Evolutionary conservation across 2,329 filamentous ascomycete species (phyloP), one percentile per base, ranked within the genome.

Genomic region (Septoria linicola): DNA sequence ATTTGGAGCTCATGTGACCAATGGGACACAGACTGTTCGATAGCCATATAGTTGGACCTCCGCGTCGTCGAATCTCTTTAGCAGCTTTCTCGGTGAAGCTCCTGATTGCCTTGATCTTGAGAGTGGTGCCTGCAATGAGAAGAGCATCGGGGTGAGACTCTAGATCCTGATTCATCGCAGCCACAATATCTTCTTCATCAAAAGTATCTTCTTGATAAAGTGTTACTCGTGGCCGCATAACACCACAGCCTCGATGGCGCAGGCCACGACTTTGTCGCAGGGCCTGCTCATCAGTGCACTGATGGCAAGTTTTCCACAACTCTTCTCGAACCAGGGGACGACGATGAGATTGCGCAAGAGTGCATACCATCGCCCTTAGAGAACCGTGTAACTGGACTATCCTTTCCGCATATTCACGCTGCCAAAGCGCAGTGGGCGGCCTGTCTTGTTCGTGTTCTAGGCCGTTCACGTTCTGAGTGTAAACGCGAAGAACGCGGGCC

Each of bases 191-290:
- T 34, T 6, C 41, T 16, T 44, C 17, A 34, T 17, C 41, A 34
- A 44, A 44, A 16, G 41, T 34, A 16, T 44, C 27, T 35, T 44
- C 41, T 35, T 44, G 3, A 11, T 44, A 44, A 23, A 44, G 41
- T 11, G 41, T 44, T 4, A 44, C 34, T 20, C 41, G 41, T 44
- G 11, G 41, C 25, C 41, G 41, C 30, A 44, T 44, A 6, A 44
- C 17, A 44, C 41, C 41, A 23, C 14, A 32, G 30, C 41, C 13
- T 11, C 30, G 17, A 16, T 34, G 4, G 31, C 41, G 41, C 19
- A 44, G 30, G 41, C 41, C 30, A 23, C 30, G 30, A 3, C 11
- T 30, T 20, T 23, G 20, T 5, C 41, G 41, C 14, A 20, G 11
- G 4, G 32, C 25, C 25, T 44, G 17, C 34, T 44, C 41, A 8